Evolutionary conservation across 352 stramenopile species (phyloP), one percentile per base, ranked within the genome.

Genomic region (Stramenopiles sp.): DNA sequence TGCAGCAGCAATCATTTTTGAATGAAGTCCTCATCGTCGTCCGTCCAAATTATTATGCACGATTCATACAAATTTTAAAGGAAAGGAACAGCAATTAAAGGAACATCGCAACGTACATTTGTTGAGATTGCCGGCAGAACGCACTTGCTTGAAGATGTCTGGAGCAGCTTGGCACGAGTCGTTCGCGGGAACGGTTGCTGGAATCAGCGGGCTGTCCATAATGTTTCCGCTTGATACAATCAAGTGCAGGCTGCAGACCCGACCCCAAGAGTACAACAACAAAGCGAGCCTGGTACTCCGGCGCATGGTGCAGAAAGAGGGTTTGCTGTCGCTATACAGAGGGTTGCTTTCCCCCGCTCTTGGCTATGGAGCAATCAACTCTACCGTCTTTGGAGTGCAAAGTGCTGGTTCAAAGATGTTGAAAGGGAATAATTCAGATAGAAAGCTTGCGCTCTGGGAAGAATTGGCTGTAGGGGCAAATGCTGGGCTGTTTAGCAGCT

Each of bases 61-160:
- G n/a, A n/a, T n/a, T n/a, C n/a, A n/a, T n/a, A n/a, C n/a, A n/a
- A n/a, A n/a, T n/a, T n/a, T n/a, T n/a, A n/a, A n/a, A n/a, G n/a
- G n/a, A n/a, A n/a, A n/a, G n/a, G n/a, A n/a, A n/a, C n/a, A n/a
- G n/a, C n/a, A n/a, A n/a, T n/a, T n/a, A n/a, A n/a, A n/a, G n/a
- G n/a, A n/a, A n/a, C n/a, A n/a, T n/a, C n/a, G n/a, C n/a, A n/a
- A n/a, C n/a, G n/a, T n/a, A n/a, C n/a, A n/a, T n/a, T n/a, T n/a
- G n/a, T n/a, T n/a, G n/a, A n/a, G n/a, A n/a, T n/a, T n/a, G n/a
- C n/a, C n/a, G n/a, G n/a, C n/a, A n/a, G n/a, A n/a, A n/a, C n/a
- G n/a, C n/a, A 53, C 43, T 53, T 53, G 12, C 43, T 53, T 53
- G 43, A 53, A 53, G n/a, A 53, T 53, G 43, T 25, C 43, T 53